Evolutionary conservation across 78 protist genomes (phyloP).

Genomic region (Trichosphaerium sp.): DNA sequence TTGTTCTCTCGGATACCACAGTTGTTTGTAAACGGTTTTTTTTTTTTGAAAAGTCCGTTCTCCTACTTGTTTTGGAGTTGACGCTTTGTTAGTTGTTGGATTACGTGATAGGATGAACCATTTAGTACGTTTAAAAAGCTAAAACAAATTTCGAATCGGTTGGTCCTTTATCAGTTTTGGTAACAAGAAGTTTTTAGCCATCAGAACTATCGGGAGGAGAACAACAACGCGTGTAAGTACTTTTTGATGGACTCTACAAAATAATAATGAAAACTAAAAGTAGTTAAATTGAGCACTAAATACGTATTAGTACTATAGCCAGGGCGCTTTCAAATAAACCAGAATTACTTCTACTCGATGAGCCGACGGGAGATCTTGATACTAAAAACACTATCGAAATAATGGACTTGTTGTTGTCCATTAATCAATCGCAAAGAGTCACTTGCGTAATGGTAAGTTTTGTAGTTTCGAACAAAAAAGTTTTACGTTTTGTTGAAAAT

Average conservation of each 20-base stretch:
- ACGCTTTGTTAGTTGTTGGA: slow-evolving; percentile 62
- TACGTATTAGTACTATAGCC: slow-evolving; percentile 55
- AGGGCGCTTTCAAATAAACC: slow-evolving; percentile 86
- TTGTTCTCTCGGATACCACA: too few relatives aligned
- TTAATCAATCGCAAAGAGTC: slow-evolving; percentile 52
- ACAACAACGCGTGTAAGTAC: slow-evolving; percentile 74
- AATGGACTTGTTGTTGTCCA: slow-evolving; percentile 77
- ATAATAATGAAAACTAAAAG: neutral
- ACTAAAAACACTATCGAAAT: slow-evolving; percentile 78
- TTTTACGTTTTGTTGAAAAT: too few relatives aligned
- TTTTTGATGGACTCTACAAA: too few relatives aligned
- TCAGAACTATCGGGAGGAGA: slow-evolving; percentile 93
- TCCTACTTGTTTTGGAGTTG: too few relatives aligned
- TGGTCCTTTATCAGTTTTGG: neutral
- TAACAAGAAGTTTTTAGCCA: slow-evolving; percentile 29
- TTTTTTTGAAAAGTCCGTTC: too few relatives aligned
- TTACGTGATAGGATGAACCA: slow-evolving; percentile 79
- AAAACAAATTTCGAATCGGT: neutral
- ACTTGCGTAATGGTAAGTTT: slow-evolving; percentile 76
- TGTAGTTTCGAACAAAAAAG: neutral
- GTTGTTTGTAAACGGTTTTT: too few relatives aligned
- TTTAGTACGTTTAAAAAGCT: neutral
- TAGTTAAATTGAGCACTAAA: neutral
- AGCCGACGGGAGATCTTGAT: slow-evolving; percentile 90
- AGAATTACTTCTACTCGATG: slow-evolving; percentile 77